A percentile compares a stretch with the other conserved stretches of the same genome.
Evolutionary conservation across 495 filamentous ascomycete species (phyloP).

Genomic region (Hamigera avellanea): DNA sequence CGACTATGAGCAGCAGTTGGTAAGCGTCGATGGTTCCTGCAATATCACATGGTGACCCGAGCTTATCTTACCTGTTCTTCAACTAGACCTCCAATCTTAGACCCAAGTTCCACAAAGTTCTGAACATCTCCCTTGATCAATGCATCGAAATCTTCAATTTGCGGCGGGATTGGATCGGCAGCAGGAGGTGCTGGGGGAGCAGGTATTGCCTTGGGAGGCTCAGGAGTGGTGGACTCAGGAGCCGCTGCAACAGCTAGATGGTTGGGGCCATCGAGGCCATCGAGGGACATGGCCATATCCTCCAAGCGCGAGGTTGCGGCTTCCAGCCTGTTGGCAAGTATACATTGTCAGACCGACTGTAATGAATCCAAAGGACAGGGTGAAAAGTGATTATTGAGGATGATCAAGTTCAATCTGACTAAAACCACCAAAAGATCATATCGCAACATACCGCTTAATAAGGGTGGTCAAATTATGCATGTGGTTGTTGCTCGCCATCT

Average conservation of each 20-base stretch:
- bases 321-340: conserved; percentile 60
- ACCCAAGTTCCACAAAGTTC: conserved; percentile 67
- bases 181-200: conserved; percentile 34
- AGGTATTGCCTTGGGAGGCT: conserved; percentile 29
- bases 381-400: background rate
- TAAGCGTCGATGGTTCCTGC: too few species aligned
- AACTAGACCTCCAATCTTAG: conserved; percentile 63
- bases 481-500: conserved; percentile 46
- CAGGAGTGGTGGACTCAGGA: conserved; percentile 20
- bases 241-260: conserved; percentile 26
- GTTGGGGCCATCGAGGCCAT: conserved; percentile 41
- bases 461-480: conserved; percentile 96
- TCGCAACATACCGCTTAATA: conserved; percentile 76
- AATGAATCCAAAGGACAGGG: background rate
- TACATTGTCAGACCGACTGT: conserved; percentile 16
- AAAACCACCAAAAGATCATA: background rate
- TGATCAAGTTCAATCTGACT: background rate
- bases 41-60: background rate
- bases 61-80: conserved; percentile 57
- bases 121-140: conserved; percentile 66
- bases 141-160: conserved; percentile 74
- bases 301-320: conserved; percentile 93
- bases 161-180: conserved; percentile 54
- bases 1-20: conserved; percentile 27
- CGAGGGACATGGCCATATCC: conserved; percentile 75